phyloP scores from a whole-genome alignment of 2,329 filamentous ascomycete genomes.

The Trichoderma simmonsii region DNA sequence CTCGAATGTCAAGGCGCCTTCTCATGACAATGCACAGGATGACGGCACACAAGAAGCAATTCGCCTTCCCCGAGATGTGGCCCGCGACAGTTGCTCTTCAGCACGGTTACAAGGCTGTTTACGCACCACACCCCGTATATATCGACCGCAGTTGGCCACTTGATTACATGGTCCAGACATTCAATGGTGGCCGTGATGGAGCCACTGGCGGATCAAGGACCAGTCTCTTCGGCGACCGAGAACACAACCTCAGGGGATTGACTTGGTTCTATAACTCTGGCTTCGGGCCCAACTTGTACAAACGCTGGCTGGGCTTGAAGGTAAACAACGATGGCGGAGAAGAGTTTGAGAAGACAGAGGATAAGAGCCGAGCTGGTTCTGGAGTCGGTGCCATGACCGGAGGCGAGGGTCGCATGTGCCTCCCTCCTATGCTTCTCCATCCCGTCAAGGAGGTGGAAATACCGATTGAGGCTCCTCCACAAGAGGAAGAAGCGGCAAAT shows the following conservation, averaged over 20 bases:
- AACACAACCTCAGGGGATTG: slow-evolving; percentile 83
- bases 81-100: slow-evolving; percentile 82
- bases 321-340: slow-evolving; percentile 78
- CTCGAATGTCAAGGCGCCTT: slow-evolving; percentile 75
- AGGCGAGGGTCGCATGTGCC: slow-evolving; percentile 82
- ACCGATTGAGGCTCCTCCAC: slow-evolving; percentile 56
- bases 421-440: slow-evolving; percentile 86
- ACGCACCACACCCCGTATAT: slow-evolving; percentile 83
- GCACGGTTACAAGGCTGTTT: slow-evolving; percentile 90
- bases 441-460: slow-evolving; percentile 76
- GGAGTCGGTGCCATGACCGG: slow-evolving; percentile 55
- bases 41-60: slow-evolving; percentile 78
- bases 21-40: slow-evolving; percentile 87
- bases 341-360: slow-evolving; percentile 63
- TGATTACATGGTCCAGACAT: slow-evolving; percentile 70
- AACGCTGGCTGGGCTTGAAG: slow-evolving; percentile 78
- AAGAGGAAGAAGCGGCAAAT: slow-evolving; percentile 43
- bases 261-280: slow-evolving; percentile 90
- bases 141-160: slow-evolving; percentile 84
- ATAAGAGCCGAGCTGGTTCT: slow-evolving; percentile 48
- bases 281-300: slow-evolving; percentile 78
- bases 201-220: slow-evolving; percentile 70
- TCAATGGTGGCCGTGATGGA: slow-evolving; percentile 76
- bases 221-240: slow-evolving; percentile 75
- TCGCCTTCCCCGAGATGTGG: slow-evolving; percentile 97